Evolutionary conservation across 1,284 basidiomycete species (phyloP).

Genomic region (Tranzscheliella williamsii): DNA sequence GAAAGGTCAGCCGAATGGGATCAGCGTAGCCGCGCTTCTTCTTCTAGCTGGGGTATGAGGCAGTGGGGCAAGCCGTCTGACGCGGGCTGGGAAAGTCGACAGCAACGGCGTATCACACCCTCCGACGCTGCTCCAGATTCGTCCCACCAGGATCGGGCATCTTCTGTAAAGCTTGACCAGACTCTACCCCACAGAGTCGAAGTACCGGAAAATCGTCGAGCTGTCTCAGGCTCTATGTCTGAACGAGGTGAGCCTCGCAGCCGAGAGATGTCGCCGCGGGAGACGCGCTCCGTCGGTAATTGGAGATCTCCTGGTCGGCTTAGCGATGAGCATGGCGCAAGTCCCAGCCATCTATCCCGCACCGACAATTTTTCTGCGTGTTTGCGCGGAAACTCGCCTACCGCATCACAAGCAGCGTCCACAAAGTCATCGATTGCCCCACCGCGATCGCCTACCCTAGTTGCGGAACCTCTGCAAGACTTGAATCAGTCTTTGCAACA

Average conservation of each 20-base stretch:
- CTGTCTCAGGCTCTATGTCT: conserved; percentile 6
- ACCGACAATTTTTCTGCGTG: no score
- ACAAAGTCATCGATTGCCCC: no score
- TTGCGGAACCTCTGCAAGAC: no score
- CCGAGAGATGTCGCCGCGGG: conserved; percentile 16
- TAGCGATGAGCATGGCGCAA: background rate
- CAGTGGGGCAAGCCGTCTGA: conserved; percentile 31
- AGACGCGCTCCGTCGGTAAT: conserved; percentile 1
- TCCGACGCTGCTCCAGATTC: background rate
- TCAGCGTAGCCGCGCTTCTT: conserved; percentile 7
- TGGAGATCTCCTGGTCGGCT: background rate
- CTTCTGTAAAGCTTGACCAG: no score
- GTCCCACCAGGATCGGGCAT: no score
- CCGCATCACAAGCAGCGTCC: no score
- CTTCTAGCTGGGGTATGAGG: conserved; percentile 21
- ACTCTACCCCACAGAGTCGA: no score
- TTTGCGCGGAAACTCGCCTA: no score
- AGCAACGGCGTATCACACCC: background rate
- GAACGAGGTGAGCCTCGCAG: conserved; percentile 19
- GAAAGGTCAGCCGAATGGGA: conserved; percentile 29
- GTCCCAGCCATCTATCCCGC: background rate
- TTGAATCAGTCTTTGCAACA: no score
- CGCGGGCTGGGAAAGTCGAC: conserved; percentile 15
- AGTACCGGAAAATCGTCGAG: no score
- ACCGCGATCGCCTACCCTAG: no score